These are phyloP conservation scores for Pestalotiopsis sp. DNA, from an alignment of 2,329 filamentous ascomycete genomes.

Conservation along the genomic window DNA sequence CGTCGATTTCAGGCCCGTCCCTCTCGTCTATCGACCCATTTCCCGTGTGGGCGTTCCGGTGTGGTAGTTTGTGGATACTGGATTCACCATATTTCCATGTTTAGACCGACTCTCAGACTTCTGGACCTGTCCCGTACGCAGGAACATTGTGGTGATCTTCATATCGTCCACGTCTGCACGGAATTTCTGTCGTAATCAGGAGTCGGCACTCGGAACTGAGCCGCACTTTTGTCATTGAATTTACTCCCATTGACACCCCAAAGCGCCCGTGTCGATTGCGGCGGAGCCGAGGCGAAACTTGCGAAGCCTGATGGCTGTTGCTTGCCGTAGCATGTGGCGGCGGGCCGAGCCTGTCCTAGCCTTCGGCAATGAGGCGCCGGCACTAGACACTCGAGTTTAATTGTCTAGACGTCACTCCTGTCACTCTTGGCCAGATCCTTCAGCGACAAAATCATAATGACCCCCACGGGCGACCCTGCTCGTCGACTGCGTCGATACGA, in stretches of 20 bases:
- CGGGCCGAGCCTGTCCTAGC: too few species aligned
- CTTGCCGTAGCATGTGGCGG: too few species aligned
- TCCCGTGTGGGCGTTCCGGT: not conserved
- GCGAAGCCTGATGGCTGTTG: too few species aligned
- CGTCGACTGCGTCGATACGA: not conserved
- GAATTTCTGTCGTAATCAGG: not conserved
- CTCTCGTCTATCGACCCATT: not conserved
- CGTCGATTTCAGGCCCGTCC: not conserved
- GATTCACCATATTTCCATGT: not conserved
- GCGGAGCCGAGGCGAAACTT: too few species aligned
- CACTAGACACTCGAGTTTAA: too few species aligned
- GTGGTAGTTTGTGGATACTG: not conserved
- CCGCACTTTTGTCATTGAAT: too few species aligned
- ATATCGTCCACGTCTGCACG: not conserved
- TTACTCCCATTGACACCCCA: too few species aligned
- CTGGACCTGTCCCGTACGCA: not conserved
- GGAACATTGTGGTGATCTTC: not conserved
- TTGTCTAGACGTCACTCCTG: too few species aligned
- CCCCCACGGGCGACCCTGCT: not conserved
- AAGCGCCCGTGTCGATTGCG: too few species aligned
- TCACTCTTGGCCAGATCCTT: too few species aligned
- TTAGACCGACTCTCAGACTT: not conserved
- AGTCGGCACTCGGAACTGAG: too few species aligned
- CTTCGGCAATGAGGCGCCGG: too few species aligned
- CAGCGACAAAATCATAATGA: not conserved